Conservation (phyloP, 2,329 filamentous ascomycete genomes). For the Ascocoryne sarcoides region DNA sequence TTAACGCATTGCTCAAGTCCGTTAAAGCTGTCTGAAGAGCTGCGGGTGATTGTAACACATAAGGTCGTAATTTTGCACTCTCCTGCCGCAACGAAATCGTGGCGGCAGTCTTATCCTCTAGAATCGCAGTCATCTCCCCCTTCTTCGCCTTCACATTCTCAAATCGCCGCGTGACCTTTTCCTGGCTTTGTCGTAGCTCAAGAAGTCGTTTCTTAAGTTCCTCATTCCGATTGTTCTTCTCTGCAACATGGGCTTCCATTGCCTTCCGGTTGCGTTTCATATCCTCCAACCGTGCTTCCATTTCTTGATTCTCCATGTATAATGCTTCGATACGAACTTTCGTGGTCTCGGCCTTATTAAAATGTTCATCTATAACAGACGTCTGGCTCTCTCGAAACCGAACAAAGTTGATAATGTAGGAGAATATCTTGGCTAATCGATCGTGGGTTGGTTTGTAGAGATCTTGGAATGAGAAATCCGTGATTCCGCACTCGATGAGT, state of each 20-base stretch:
- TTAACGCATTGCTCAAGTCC: constrained; percentile 72
- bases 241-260: constrained; percentile 72
- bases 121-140: constrained; percentile 58
- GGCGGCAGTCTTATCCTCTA: constrained; percentile 64
- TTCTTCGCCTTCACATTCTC: constrained; percentile 80
- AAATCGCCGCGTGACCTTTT: constrained; percentile 71
- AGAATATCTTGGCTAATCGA: constrained; percentile 89
- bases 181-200: constrained; percentile 73
- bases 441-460: constrained; percentile 85
- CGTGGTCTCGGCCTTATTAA: constrained; percentile 79
- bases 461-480: constrained; percentile 89
- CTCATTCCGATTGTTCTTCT: constrained; percentile 80
- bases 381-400: constrained; percentile 93
- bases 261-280: constrained; percentile 72
- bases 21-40: constrained; percentile 73
- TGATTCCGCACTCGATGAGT: constrained; percentile 79
- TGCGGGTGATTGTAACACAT: constrained; percentile 81
- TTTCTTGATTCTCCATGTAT: constrained; percentile 78
- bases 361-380: constrained; percentile 80
- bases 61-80: constrained; percentile 80
- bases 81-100: constrained; percentile 71
- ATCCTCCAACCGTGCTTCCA: constrained; percentile 69
- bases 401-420: constrained; percentile 97
- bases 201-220: constrained; percentile 76
- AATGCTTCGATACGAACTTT: constrained; percentile 83